Percentiles rank a stretch among this genome's conserved stretches.
phyloP scores from a whole-genome alignment of 139 green algal species.

The Trebouxia sp. region DNA sequence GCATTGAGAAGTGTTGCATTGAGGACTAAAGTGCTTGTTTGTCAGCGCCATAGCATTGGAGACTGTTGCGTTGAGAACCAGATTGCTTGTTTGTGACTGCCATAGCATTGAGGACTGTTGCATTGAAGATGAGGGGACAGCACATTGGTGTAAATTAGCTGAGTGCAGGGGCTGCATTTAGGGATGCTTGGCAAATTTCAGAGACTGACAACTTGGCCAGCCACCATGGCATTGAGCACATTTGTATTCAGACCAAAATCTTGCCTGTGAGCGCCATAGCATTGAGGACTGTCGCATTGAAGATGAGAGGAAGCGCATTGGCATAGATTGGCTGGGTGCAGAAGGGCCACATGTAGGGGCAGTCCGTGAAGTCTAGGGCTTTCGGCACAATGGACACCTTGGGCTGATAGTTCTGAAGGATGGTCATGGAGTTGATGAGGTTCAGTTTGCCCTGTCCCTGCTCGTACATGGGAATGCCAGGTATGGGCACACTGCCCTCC shows the following conservation, averaged over 20 bases:
- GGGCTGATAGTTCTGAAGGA: constrained; percentile 79
- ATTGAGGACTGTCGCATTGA: constrained; percentile 98
- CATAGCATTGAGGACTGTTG: too few relatives aligned
- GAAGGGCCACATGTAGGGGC: constrained; percentile 96
- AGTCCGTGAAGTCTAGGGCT: constrained; percentile 86
- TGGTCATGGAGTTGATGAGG: constrained; percentile 60
- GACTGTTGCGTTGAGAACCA: neutral
- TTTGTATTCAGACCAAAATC: neutral
- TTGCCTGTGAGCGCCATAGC: constrained; percentile 79
- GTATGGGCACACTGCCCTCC: constrained; percentile 82
- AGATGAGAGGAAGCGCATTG: constrained; percentile 81
- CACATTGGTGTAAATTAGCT: constrained; percentile 75
- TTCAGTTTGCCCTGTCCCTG: constrained; percentile 76
- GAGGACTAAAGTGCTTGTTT: too few relatives aligned
- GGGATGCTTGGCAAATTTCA: too few relatives aligned
- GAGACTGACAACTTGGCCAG: too few relatives aligned
- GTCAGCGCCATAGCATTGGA: neutral
- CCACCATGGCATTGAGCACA: neutral
- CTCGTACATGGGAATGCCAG: constrained; percentile 83
- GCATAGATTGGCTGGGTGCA: constrained; percentile 87
- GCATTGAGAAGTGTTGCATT: too few relatives aligned
- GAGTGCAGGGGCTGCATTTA: constrained; percentile 95
- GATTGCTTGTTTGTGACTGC: constrained; percentile 58
- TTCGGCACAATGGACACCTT: constrained; percentile 83
- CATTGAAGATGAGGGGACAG: too few relatives aligned